Conservation (phyloP, 2,329 filamentous ascomycete genomes). For the Xylariaceae sp. region DNA sequence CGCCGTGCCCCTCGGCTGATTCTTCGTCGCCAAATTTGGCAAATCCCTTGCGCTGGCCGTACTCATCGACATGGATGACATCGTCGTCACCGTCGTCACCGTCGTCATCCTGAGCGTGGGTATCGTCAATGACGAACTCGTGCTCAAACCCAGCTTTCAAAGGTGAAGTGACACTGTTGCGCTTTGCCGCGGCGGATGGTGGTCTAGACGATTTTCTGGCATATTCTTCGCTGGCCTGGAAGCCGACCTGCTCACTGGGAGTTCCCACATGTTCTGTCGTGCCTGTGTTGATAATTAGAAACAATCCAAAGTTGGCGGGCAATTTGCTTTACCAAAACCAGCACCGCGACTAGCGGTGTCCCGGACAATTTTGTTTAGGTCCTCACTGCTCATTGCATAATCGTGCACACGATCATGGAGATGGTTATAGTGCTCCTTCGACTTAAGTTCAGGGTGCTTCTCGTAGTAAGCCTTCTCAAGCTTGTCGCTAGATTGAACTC, state of each 20-base stretch:
- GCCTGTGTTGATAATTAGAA: slow-evolving; percentile 45
- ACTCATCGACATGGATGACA: slow-evolving; percentile 76
- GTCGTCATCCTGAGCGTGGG: slow-evolving; percentile 8
- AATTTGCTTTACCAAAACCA: slow-evolving; percentile 43
- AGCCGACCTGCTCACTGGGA: slow-evolving; percentile 87
- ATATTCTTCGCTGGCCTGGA: slow-evolving; percentile 82
- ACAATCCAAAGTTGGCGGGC: slow-evolving; percentile 24
- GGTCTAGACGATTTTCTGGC: slow-evolving; percentile 68
- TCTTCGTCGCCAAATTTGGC: slow-evolving; percentile 42
- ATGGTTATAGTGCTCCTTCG: slow-evolving; percentile 64
- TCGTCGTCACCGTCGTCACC: slow-evolving; percentile 45
- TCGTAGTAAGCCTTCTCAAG: slow-evolving; percentile 90
- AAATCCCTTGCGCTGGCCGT: slow-evolving; percentile 40
- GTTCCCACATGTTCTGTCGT: slow-evolving; percentile 64
- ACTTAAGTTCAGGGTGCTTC: slow-evolving; percentile 78
- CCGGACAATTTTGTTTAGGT: slow-evolving; percentile 85
- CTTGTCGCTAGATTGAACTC: slow-evolving; percentile 68
- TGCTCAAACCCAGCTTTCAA: slow-evolving; percentile 23
- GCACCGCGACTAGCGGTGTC: slow-evolving; percentile 56
- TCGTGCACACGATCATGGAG: slow-evolving; percentile 58
- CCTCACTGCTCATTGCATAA: slow-evolving; percentile 83
- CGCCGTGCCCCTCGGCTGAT: slow-evolving; percentile 50
- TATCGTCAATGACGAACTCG: slow-evolving; percentile 13
- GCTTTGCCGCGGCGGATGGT: slow-evolving; percentile 37
- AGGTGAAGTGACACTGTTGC: slow-evolving; percentile 28